Evolutionary conservation across 768 basidiomycete species (phyloP).

Genomic region (Mycena latifolia): DNA sequence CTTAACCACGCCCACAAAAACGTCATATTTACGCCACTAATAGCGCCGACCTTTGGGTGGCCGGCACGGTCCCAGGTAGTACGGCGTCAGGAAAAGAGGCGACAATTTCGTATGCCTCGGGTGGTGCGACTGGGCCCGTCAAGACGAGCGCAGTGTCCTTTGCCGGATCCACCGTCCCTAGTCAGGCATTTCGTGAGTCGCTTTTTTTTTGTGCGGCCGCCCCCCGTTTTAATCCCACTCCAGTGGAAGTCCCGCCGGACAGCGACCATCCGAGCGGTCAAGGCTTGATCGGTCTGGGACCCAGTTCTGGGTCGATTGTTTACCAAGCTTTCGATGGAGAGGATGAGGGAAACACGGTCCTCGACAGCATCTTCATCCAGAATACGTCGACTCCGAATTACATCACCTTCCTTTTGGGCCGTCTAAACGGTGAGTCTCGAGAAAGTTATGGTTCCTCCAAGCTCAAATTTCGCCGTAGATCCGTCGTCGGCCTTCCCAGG

Average conservation of each 20-base stretch:
- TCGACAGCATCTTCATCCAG: slow-evolving; percentile 76
- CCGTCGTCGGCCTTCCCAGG: slow-evolving; percentile 66
- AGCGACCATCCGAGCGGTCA: slow-evolving; percentile 73
- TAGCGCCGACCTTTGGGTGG: slow-evolving; percentile 85
- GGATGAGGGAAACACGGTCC: slow-evolving; percentile 64
- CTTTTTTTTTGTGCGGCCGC: neutral
- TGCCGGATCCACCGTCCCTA: slow-evolving; percentile 66
- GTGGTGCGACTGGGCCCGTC: slow-evolving; percentile 71
- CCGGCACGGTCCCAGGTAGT: slow-evolving; percentile 59
- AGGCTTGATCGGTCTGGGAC: slow-evolving; percentile 85
- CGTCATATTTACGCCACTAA: slow-evolving; percentile 12
- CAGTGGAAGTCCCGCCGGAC: slow-evolving; percentile 64
- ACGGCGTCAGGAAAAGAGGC: slow-evolving; percentile 68
- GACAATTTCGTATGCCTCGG: slow-evolving; percentile 77
- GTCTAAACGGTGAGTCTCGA: slow-evolving; percentile 48
- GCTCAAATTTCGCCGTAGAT: slow-evolving; percentile 43
- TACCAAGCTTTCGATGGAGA: slow-evolving; percentile 62
- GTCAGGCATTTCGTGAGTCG: slow-evolving; percentile 76
- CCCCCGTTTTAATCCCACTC: slow-evolving; percentile 1
- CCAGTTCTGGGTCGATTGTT: slow-evolving; percentile 77
- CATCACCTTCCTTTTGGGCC: slow-evolving; percentile 76
- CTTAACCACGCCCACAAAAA: slow-evolving; percentile 14
- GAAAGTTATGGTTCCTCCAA: too few species aligned
- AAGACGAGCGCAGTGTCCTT: slow-evolving; percentile 65
- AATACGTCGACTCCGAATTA: slow-evolving; percentile 70